Evolutionary conservation across 345 rosid species (phyloP), one percentile per base, ranked within the genome.

Genomic region (Salix udensis): DNA sequence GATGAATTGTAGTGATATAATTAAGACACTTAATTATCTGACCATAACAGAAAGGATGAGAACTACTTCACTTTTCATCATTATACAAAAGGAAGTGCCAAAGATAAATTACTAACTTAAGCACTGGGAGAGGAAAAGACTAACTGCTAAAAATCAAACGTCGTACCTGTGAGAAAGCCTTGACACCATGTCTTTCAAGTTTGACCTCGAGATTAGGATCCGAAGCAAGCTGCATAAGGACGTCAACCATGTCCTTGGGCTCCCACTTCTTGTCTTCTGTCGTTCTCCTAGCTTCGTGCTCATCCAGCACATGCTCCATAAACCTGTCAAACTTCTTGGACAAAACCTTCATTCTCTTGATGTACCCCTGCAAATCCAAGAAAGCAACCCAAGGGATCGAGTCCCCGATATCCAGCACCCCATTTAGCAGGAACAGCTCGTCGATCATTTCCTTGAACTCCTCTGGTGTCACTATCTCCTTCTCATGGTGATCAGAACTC

Each of bases 401-500:
- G 67, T 88, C 96, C 0, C 96, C 93, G 18, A 91, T 84, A 37
- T 86, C 89, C 67, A 89, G 37, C 14, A 87, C 83, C 64, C 96
- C 93, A 31, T 87, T 91, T 2, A 91, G 88, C 76, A 87, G 65
- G 68, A 91, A 89, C 79, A 88, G 55, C 82, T 91, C 93, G 19
- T 91, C 91, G 5, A 91, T 77, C 96, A 89, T 91, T 72, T 82
- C 86, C 84, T 87, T 89, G 79, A 87, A 89, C 82, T 91, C 92
- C 71, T 79, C 80, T 0, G 93, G 86, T 2, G 84, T 78, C 71
- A 89, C 87, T 5, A 86, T 77, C 72, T 85, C 89, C 15, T 78
- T 65, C 1, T 58, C 72, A 39, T 69, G 5, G 34, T 31, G 74
- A 15, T 79, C 83, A 0, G 64, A 58, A 58, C 37, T 60, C 74